These are phyloP conservation scores for Castanea crenata DNA, from an alignment of 306 rosid genomes.

Conservation along the genomic window DNA sequence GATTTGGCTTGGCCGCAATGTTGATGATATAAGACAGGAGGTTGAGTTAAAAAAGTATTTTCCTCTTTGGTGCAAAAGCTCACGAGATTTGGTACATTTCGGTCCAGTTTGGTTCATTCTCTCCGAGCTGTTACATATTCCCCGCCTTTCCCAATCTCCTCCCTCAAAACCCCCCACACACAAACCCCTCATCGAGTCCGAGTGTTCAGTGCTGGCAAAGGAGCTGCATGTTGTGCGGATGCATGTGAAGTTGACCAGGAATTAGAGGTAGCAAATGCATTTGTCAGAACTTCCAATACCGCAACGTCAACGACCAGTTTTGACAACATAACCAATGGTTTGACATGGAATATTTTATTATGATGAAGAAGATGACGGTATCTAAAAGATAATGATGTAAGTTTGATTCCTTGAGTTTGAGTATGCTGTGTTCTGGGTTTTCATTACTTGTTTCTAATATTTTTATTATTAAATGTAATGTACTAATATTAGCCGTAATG, in stretches of 20 bases:
- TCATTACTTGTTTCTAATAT: background rate
- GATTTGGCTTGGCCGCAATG: background rate
- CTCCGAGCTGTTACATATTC: too few relatives aligned
- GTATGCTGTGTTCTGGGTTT: background rate
- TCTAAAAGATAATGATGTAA: conserved; percentile 52
- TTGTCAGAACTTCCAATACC: conserved; percentile 39
- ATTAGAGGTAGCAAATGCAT: conserved; percentile 51
- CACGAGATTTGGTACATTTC: too few relatives aligned
- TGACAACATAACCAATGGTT: conserved; percentile 58
- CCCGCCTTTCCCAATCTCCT: too few relatives aligned
- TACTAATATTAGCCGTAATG: too few relatives aligned
- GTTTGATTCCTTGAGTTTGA: conserved; percentile 15
- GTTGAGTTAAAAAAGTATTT: too few relatives aligned
- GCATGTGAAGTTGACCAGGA: conserved; percentile 44
- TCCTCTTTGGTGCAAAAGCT: too few relatives aligned
- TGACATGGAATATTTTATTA: conserved; percentile 63
- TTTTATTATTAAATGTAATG: too few relatives aligned
- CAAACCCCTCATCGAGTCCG: too few relatives aligned
- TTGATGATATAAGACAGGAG: too few relatives aligned
- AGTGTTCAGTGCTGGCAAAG: background rate
- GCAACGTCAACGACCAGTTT: conserved; percentile 13
- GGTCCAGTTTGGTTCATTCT: too few relatives aligned
- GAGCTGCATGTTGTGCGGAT: background rate
- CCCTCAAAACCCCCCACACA: too few relatives aligned
- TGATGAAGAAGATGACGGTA: conserved; percentile 80